A percentile compares a stretch with the other conserved stretches of the same genome.
These are phyloP conservation scores for Kluyveromyces starmeri DNA, from an alignment of 805 yeast species.

Conservation along the genomic window DNA sequence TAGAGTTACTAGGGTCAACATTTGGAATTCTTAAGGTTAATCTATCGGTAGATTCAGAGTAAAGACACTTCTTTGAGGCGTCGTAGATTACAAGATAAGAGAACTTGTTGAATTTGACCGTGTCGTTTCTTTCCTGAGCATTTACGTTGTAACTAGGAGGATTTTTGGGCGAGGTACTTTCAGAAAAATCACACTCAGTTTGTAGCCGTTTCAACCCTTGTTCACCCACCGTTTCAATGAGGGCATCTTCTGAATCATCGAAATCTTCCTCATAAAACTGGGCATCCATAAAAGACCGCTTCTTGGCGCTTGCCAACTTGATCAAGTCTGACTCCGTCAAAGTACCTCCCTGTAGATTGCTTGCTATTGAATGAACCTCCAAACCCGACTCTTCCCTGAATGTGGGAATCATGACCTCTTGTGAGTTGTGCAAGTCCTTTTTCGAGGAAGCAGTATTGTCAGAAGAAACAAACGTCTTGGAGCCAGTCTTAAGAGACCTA, in stretches of 20 bases:
- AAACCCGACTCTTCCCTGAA: conserved; percentile 18
- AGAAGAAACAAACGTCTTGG: conserved; percentile 1
- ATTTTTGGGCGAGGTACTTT: no score
- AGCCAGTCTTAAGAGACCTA: conserved; percentile 6
- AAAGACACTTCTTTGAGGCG: conserved; percentile 14
- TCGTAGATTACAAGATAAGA: conserved; percentile 23
- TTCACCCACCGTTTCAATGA: no score
- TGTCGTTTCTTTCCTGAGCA: conserved; percentile 6
- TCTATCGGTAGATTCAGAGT: conserved; percentile 3
- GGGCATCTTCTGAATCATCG: conserved; percentile 1
- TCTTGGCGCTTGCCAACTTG: conserved; percentile 5
- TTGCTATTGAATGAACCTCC: conserved; percentile 3
- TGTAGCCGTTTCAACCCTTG: no score
- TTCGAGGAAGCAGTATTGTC: conserved; percentile 3
- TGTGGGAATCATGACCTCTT: conserved; percentile 34
- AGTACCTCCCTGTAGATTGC: conserved; percentile 9
- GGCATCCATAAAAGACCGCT: conserved; percentile 3
- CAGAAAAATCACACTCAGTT: neutral
- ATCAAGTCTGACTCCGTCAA: conserved; percentile 12
- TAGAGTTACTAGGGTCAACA: neutral
- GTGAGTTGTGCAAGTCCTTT: neutral
- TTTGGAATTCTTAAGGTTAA: neutral
- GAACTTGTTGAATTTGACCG: conserved; percentile 23
- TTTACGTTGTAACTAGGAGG: no score
- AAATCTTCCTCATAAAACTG: conserved; percentile 2